These are phyloP conservation scores for Colletotrichum theobromicola DNA, from an alignment of 2,329 filamentous ascomycete genomes.

Conservation along the genomic window DNA sequence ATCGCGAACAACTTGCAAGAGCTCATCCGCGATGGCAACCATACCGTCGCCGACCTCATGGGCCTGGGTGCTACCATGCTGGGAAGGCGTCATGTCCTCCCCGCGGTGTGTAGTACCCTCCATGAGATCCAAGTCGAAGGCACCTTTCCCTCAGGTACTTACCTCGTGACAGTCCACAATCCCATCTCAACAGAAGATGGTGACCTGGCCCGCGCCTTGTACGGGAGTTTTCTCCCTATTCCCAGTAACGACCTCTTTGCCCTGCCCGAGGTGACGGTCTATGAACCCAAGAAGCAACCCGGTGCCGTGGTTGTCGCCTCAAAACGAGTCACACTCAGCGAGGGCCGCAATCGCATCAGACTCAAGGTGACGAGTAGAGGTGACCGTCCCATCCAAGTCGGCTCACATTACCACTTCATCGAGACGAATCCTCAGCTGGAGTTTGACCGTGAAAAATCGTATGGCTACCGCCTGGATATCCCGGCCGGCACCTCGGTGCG, in stretches of 20 bases:
- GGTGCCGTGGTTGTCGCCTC: conserved; percentile 80
- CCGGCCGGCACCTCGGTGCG: conserved; percentile 89
- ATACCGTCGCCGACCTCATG: conserved; percentile 94
- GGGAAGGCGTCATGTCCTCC: conserved; percentile 88
- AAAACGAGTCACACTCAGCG: conserved; percentile 72
- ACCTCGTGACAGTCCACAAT: conserved; percentile 92
- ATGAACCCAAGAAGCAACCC: conserved; percentile 71
- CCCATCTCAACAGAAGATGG: conserved; percentile 88
- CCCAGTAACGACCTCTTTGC: conserved; percentile 74
- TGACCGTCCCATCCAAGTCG: conserved; percentile 89
- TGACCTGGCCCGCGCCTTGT: conserved; percentile 84
- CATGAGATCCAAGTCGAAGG: conserved; percentile 91
- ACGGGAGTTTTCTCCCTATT: conserved; percentile 88
- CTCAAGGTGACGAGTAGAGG: conserved; percentile 85
- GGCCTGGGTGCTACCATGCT: conserved; percentile 89
- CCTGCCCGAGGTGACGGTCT: conserved; percentile 66
- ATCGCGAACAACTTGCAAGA: conserved; percentile 93
- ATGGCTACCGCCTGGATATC: conserved; percentile 88
- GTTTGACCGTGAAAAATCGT: conserved; percentile 83
- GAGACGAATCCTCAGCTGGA: conserved; percentile 90
- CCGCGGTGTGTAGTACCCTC: conserved; percentile 79
- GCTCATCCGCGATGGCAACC: conserved; percentile 94
- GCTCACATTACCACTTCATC: conserved; percentile 95
- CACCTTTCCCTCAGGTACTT: conserved; percentile 89
- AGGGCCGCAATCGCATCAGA: conserved; percentile 73